A percentile compares a stretch with the other conserved stretches of the same genome.
These are phyloP conservation scores for Mycena latifolia DNA, from an alignment of 768 basidiomycete species.

Conservation along the genomic window DNA sequence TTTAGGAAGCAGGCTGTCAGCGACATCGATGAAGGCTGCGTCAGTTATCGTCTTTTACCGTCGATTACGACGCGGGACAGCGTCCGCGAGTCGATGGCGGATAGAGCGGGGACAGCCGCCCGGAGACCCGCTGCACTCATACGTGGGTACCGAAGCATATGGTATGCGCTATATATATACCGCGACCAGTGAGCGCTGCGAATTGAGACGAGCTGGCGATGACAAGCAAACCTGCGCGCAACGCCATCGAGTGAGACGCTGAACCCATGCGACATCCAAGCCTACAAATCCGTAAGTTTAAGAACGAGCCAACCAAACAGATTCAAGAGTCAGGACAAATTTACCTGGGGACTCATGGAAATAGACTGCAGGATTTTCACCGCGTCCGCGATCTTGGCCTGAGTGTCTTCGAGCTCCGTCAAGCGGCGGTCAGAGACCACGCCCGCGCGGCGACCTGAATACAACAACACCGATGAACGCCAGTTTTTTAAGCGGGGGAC, in stretches of 20 bases:
- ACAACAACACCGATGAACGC: conserved; percentile 10
- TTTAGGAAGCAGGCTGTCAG: conserved; percentile 3
- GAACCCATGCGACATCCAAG: conserved; percentile 57
- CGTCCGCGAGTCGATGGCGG: conserved; percentile 61
- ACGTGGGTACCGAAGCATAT: conserved; percentile 73
- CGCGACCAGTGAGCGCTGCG: background rate
- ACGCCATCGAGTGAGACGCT: conserved; percentile 60
- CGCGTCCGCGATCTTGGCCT: conserved; percentile 48
- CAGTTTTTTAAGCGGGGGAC: background rate
- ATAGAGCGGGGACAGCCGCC: conserved; percentile 62
- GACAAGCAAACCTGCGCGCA: conserved; percentile 50
- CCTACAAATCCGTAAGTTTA: conserved; percentile 39
- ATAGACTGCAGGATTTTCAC: conserved; percentile 51
- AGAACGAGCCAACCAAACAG: background rate
- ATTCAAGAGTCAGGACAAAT: background rate
- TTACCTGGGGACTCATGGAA: conserved; percentile 58
- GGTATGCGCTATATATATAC: conserved; percentile 71
- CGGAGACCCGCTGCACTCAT: conserved; percentile 59
- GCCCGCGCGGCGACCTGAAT: conserved; percentile 57
- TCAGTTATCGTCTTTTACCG: conserved; percentile 56
- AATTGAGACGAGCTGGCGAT: background rate
- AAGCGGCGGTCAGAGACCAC: conserved; percentile 62
- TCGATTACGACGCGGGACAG: conserved; percentile 77
- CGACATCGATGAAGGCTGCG: background rate
- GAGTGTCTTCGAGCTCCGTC: conserved; percentile 50